Base-by-base conservation (phyloP, 179 eudicot genomes). In the Amaranthus tricolor region DNA sequence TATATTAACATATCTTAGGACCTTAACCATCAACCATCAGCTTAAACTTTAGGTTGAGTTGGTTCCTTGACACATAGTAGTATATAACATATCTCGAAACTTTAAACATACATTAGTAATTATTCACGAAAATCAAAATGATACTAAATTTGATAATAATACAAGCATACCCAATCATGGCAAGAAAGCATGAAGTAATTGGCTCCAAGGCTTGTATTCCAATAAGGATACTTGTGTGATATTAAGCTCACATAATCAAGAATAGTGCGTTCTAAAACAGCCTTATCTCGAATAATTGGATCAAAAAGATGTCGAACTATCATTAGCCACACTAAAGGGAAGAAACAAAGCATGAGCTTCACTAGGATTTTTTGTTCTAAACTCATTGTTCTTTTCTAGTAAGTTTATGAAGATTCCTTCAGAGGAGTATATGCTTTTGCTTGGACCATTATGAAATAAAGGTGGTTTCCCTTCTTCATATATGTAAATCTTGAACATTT, bases 401-500 rank as follows among this genome's bases (percentile, higher is more conserved):
- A 65, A 50, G 57, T 78, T 62, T 0, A 88, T 88, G 72, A 88
- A 88, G 52, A 77, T 76, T 43, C 91, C 91, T 71, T 88, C 91
- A 31, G 80, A 73, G 21, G 89, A 76, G 58, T 86, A 88, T 77
- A 84, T 88, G 80, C 78, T 81, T 47, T 68, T 79, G 78, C 86
- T 81, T 7, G 82, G 84, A 5, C 91, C 91, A 60, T 86, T 47
- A 72, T 88, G 91, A 63, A 88, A 88, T 43, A 88, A 51, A 1
- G 91, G 91, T 56, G 81, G 85, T 53, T 88, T 88, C 31, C 91
- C 91, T 83, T 88, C 91, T 78, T 86, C 87, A n/a, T 88, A 88
- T 0, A 86, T 72, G 48, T 24, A 88, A 52, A 88, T 80, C 78
- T 84, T 88, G 61, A 88, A 84, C 73, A 75, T 50, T 14, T 84